Evolutionary conservation across 2,329 filamentous ascomycete genomes (phyloP), one percentile per base, ranked within the genome.

Genomic region (Aspergillus sojae): DNA sequence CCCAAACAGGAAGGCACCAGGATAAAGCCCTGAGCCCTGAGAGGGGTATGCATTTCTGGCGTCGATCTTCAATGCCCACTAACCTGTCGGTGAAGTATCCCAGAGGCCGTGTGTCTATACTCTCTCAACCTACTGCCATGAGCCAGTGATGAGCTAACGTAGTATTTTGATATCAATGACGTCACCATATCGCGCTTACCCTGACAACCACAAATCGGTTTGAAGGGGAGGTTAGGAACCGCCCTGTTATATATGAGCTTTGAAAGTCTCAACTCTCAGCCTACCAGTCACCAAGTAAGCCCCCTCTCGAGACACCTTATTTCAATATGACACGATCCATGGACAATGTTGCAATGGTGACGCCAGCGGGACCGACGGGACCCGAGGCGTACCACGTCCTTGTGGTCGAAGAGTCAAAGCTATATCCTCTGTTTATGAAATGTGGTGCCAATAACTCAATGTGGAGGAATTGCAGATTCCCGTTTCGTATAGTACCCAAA

Each of bases 301-400:
- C 52, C 32, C 48, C 48, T 60, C 58, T 21, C 30, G 14, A 12
- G 34, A 60, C 16, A 32, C 32, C 48, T 45, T 16, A 14, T 32
- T 23, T 36, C 34, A 36, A 28, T n/a, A 55, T 62, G 60, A 53
- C 60, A 61, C 53, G 54, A 58, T 48, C 56, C 61, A 54, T 21
- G 7, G 53, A 16, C 19, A 16, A 39, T 58, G 62, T 58, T 57
- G 52, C 23, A 65, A 57, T 65, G 63, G 60, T 65, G 63, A 65
- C 63, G 63, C 60, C 57, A 57, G 30, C 53, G 57, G 60, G 43
- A 53, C 28, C 52, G 12, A 48, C 48, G 57, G 56, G 23, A 34
- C 28, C 11, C 34, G 26, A 60, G 53, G 32, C 5, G 58, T 54
- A 39, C 28, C 21, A 39, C 41, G 16, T 28, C 1, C 19, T n/a